Percentiles rank a stretch among this genome's conserved stretches.
phyloP scores from a whole-genome alignment of 1,284 basidiomycete genomes.

The Ceratobasidium sp. region DNA sequence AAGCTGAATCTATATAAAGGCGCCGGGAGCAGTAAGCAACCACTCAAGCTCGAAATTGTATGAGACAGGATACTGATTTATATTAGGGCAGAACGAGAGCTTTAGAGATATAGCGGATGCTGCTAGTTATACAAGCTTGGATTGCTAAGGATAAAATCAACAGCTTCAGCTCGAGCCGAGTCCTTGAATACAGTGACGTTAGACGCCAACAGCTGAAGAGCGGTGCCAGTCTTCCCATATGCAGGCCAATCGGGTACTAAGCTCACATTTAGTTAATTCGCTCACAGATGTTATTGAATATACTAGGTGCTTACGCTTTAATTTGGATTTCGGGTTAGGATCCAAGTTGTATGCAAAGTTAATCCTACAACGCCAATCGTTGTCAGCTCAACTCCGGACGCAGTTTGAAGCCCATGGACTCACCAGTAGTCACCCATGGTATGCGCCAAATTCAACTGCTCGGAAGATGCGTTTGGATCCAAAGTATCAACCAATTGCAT shows the following conservation, averaged over 20 bases:
- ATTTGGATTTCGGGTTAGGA: conserved; percentile 9
- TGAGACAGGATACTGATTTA: no score
- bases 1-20: no score
- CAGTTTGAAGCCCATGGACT: background rate
- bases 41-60: no score
- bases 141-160: conserved; percentile 13
- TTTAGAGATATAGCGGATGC: no score
- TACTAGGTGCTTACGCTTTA: conserved; percentile 1
- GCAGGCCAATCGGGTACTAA: conserved; percentile 5
- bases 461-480: background rate
- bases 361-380: background rate
- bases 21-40: no score
- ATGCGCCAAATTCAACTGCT: background rate
- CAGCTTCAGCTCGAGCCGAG: background rate
- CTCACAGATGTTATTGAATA: background rate
- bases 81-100: no score
- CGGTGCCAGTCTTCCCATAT: background rate
- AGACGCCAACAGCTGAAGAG: conserved; percentile 13
- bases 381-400: no score
- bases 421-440: conserved; percentile 29
- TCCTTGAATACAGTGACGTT: conserved; percentile 21
- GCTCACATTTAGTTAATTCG: background rate
- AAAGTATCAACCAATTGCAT: background rate
- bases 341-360: conserved; percentile 36
- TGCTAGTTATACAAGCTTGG: conserved; percentile 23